Evolutionary conservation across 768 basidiomycete species (phyloP).

Genomic region (Phanerochaete carnosa): DNA sequence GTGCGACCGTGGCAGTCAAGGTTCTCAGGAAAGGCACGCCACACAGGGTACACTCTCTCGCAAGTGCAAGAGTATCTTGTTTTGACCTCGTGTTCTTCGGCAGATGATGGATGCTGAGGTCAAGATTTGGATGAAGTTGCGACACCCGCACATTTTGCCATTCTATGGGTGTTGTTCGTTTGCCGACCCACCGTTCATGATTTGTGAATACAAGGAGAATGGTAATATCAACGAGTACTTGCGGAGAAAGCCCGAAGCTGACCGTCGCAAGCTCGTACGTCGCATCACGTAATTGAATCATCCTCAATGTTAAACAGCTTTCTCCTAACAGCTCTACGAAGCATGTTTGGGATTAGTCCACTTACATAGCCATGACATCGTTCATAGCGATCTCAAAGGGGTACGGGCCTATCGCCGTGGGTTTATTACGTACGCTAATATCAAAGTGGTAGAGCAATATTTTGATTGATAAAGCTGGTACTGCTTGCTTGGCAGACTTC

Average conservation of each 20-base stretch:
- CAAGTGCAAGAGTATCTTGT: neutral
- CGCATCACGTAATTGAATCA: neutral
- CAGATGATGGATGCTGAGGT: constrained; percentile 11
- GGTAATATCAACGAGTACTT: constrained; percentile 13
- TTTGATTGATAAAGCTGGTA: constrained; percentile 17
- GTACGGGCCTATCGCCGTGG: constrained; percentile 4
- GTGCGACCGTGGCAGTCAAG: constrained; percentile 9
- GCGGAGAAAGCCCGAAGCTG: constrained; percentile 4
- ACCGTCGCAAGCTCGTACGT: constrained; percentile 12
- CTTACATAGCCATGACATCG: constrained; percentile 18
- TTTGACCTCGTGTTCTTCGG: neutral
- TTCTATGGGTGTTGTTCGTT: constrained; percentile 12
- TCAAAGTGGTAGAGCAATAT: constrained; percentile 14
- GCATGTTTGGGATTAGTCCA: constrained; percentile 19
- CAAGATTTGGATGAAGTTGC: constrained; percentile 16
- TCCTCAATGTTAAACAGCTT: neutral
- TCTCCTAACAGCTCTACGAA: constrained; percentile 15
- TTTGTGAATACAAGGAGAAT: constrained; percentile 13
- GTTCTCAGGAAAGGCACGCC: neutral
- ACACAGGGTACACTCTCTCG: neutral
- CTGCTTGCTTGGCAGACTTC: constrained; percentile 22
- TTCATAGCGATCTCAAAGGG: constrained; percentile 24
- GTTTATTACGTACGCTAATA: neutral
- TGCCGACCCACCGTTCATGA: constrained; percentile 10
- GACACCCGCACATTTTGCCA: constrained; percentile 14